Conservation (phyloP, 345 rosid species). For the Citrus medica region DNA sequence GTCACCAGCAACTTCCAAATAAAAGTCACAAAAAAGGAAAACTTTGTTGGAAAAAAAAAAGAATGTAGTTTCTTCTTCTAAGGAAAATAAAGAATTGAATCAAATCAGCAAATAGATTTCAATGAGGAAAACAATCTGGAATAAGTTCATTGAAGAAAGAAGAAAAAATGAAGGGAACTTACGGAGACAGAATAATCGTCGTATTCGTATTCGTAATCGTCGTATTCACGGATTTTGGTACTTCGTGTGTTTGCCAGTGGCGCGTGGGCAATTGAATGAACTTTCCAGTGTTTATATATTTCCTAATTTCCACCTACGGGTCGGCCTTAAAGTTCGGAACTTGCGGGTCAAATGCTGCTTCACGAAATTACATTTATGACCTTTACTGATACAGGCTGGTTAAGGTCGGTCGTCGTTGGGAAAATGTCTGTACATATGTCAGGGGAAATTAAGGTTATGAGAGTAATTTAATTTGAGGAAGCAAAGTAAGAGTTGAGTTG, state of each 20-base stretch:
- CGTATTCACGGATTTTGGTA: no score
- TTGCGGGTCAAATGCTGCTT: neutral
- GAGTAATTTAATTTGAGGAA: neutral
- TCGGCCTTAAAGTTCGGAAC: neutral
- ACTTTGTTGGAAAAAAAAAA: no score
- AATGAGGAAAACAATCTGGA: neutral
- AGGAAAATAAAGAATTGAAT: neutral
- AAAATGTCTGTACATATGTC: no score
- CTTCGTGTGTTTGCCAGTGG: no score
- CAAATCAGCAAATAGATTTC: neutral
- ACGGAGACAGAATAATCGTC: neutral
- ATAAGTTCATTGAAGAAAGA: neutral
- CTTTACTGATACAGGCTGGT: neutral
- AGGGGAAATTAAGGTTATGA: neutral
- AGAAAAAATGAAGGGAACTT: no score
- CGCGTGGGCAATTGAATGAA: no score
- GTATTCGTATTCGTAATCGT: neutral
- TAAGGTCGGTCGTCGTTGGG: no score
- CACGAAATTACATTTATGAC: neutral
- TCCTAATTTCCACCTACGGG: no score
- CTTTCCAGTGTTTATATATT: no score
- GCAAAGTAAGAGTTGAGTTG: neutral
- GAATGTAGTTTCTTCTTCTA: neutral
- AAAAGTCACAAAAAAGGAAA: neutral
- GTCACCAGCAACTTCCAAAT: neutral